These are phyloP conservation scores for Yarrowia divulgata DNA, from an alignment of 805 yeast genomes.

Conservation along the genomic window DNA sequence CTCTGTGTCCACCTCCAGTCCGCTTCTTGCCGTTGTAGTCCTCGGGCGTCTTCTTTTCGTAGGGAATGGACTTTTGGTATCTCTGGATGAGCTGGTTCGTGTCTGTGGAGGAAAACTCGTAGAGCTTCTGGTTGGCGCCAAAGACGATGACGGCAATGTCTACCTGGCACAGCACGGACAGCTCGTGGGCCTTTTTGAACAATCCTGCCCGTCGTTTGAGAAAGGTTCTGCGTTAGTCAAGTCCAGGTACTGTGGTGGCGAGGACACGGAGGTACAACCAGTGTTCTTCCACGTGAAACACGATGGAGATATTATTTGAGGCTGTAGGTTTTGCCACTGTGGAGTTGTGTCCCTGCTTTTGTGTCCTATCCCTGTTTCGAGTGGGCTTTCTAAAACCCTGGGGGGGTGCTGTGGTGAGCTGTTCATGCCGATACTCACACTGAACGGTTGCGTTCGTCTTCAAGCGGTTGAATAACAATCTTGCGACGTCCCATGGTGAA, in stretches of 20 bases:
- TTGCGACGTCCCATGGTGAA: conserved; percentile 91
- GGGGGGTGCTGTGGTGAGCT: too few relatives aligned
- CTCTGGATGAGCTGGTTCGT: conserved; percentile 56
- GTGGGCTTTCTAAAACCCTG: too few relatives aligned
- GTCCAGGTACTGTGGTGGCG: background rate
- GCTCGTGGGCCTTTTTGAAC: conserved; percentile 79
- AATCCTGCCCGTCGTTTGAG: conserved; percentile 94
- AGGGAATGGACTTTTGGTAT: conserved; percentile 39
- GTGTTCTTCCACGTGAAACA: background rate
- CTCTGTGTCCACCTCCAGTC: conserved; percentile 2
- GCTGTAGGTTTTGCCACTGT: too few relatives aligned
- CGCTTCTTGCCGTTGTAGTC: conserved; percentile 29
- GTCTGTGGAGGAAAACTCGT: conserved; percentile 81
- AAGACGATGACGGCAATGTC: conserved; percentile 90
- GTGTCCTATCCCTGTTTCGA: background rate
- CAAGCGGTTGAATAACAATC: conserved; percentile 88
- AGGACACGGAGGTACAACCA: background rate
- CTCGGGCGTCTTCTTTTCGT: conserved; percentile 37
- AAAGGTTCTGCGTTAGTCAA: conserved; percentile 63
- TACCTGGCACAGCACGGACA: conserved; percentile 89
- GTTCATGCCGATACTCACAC: conserved; percentile 48
- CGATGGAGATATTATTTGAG: too few relatives aligned
- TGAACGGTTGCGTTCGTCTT: conserved; percentile 79
- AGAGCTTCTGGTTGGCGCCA: conserved; percentile 77
- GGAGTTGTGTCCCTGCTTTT: background rate